Evolutionary conservation across 345 rosid species (phyloP), one percentile per base, ranked within the genome.

Genomic region (Streptanthus diversifolius): DNA sequence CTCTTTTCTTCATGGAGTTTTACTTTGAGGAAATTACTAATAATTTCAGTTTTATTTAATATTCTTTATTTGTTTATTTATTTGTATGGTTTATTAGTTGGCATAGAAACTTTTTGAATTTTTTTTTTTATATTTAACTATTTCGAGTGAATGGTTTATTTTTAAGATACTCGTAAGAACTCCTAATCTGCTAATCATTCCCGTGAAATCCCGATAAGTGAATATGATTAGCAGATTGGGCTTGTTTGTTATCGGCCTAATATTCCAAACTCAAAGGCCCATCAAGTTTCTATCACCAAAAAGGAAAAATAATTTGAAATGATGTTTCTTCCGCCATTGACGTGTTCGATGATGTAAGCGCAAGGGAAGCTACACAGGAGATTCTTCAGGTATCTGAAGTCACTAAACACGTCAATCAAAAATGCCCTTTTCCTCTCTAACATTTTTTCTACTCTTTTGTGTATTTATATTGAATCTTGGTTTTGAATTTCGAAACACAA

Each of bases 31-130:
- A 33, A 36, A 29, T 66, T 27, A 62, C 44, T 21, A 22, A 40
- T 40, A 10, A 63, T 18, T 37, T 48, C 14, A 25, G 36, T 35
- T 36, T 65, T 73, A 17, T 30, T 27, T 59, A 30, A 59, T 67
- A 67, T 74, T 74, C 76, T 74, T 74, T 74, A 66, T 74, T 53
- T 74, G 71, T 17, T 72, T 72, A 63, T 63, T 63, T 47, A 55
- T 73, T 55, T 73, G 43, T 71, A 47, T 58, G 15, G 45, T 22
- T 70, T 58, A 57, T 57, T 57, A 57, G 58, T 35, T 45, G 66
- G 18, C 1, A 22, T n/a, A n/a, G n/a, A n/a, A n/a, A n/a, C n/a
- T n/a, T n/a, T n/a, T n/a, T n/a, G n/a, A n/a, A n/a, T n/a, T n/a
- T n/a, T n/a, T n/a, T n/a, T n/a, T n/a, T n/a, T n/a, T n/a, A n/a